phyloP scores from a whole-genome alignment of 2,329 filamentous ascomycete genomes.

The Ophiostoma triangulosporum region DNA sequence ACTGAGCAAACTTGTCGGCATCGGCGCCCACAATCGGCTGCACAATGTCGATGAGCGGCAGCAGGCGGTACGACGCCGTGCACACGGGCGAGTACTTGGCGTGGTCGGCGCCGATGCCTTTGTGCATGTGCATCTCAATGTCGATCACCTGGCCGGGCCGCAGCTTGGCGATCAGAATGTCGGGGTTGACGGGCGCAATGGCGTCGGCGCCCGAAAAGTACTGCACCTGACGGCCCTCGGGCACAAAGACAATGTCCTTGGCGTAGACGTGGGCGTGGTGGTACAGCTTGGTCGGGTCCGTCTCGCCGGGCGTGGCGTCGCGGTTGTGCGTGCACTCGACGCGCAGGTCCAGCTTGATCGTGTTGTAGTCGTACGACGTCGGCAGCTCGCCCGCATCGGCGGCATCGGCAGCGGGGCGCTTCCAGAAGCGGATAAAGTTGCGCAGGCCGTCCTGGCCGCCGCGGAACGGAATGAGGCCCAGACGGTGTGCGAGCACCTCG shows the following conservation, averaged over 20 bases:
- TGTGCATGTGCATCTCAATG: constrained; percentile 83
- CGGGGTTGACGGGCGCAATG: constrained; percentile 71
- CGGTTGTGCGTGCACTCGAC: constrained; percentile 70
- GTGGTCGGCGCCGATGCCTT: constrained; percentile 87
- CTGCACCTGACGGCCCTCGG: constrained; percentile 57
- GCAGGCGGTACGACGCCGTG: constrained; percentile 80
- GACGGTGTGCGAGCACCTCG: constrained; percentile 80
- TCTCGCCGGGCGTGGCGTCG: constrained; percentile 57
- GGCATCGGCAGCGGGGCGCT: constrained; percentile 47
- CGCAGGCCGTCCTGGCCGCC: constrained; percentile 62
- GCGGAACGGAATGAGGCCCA: constrained; percentile 82
- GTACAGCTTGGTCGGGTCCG: constrained; percentile 74
- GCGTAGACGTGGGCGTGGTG: constrained; percentile 75
- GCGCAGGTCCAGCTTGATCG: constrained; percentile 63
- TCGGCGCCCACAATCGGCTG: constrained; percentile 75
- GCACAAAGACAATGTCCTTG: constrained; percentile 60
- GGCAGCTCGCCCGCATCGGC: constrained; percentile 32
- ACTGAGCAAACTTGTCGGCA: constrained; percentile 76
- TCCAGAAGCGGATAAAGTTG: constrained; percentile 70
- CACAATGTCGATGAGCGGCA: constrained; percentile 76
- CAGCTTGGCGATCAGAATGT: constrained; percentile 89
- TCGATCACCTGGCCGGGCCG: constrained; percentile 79
- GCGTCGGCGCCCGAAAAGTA: constrained; percentile 54
- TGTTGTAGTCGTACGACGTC: constrained; percentile 68
- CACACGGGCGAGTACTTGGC: constrained; percentile 96